Base-by-base conservation (phyloP, 148 eudicot genomes). In the Rhododendron vialii region DNA sequence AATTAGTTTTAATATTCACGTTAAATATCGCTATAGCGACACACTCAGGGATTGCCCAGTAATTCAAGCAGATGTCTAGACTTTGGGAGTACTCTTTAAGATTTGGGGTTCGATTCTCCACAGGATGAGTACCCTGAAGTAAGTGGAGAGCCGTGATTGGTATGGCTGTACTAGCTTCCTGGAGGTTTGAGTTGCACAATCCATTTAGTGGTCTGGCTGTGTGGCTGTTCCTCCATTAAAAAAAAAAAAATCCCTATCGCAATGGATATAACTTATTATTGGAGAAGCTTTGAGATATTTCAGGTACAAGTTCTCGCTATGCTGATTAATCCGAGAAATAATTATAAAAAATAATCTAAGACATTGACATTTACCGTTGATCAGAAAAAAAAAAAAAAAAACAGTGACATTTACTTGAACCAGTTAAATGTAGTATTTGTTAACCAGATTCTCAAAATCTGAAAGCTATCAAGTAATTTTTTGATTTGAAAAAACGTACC, bases 31-130 rank as follows among this genome's bases (percentile, higher is more conserved):
- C 13, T 26, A 59, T 59, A 63, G 28, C 8, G 1, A 22, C 45
- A 41, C 45, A 41, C 1, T 0, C 45, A 6, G 8, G 45, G 1
- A 7, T 41, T 41, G 45, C 1, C 1, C 0, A 5, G 45, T 41
- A 41, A 1, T 41, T 41, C 1, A 1, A 7, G 45, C 8, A 1
- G 45, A 41, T 41, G 7, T 0, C 0, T 7, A 41, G 7, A 0
- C 45, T 41, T 41, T 41, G 7, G 0, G 45, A 41, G 45, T 41
- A 41, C 0, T 41, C 1, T 0, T 6, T 0, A 41, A 41, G 7
- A 0, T 41, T 0, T 41, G 7, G 7, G 45, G 0, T 41, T 41
- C 0, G 45, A 41, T 41, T 41, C 0, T 0, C 1, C 45, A 41
- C 7, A 41, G 1, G 7, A 7, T 41, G 45, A 41, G 7, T 41